Base-by-base conservation (phyloP, 2,329 filamentous ascomycete species). In the Aspergillus ustus region DNA sequence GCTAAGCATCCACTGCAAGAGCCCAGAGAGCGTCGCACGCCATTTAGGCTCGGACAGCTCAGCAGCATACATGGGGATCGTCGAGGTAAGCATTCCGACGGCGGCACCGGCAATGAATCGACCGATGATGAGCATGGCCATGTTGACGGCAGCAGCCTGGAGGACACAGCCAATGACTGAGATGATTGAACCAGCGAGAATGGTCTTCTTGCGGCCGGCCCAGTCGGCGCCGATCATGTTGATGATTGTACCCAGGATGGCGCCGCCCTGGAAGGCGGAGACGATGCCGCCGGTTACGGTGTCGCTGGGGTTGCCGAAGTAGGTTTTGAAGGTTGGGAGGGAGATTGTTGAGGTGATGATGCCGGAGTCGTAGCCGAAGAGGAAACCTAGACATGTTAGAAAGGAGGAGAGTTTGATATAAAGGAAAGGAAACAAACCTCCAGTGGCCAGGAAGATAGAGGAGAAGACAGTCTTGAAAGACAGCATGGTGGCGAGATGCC, bases 31-130 rank as follows among this genome's bases (percentile, higher is more conserved):
- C 0, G 57, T 54, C 7, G 57, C 57, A 43, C 57, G 51, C 57
- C 57, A 60, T 48, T 60, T 60, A 1, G 57, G 57, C 44, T 60
- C 57, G 0, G 57, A 60, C 28, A 60, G 29, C 9, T 60, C 57
- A 11, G 57, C 57, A 15, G 57, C 57, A 43, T 83, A 83, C 51
- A 83, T 77, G 2, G 81, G 81, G 22, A 83, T 77, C 0, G 78
- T 80, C 34, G 78, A 76, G 1, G 81, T 81, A 67, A 83, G 75
- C 53, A 81, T 71, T 3, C 82, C 82, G n/a, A 84, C 75, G 1
- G 81, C 82, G 13, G 82, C 58, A 4, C 83, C 83, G 11, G 81
- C 82, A 62, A 84, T 79, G 63, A 82, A 79, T 58, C 83, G 79
- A 7, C 82, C 82, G n/a, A 77, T 70, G 43, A 84, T 81, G 11